Percentiles rank a stretch among this genome's conserved stretches.
Conservation (phyloP, 331 rosid species). For the Pyrus hybrid region DNA sequence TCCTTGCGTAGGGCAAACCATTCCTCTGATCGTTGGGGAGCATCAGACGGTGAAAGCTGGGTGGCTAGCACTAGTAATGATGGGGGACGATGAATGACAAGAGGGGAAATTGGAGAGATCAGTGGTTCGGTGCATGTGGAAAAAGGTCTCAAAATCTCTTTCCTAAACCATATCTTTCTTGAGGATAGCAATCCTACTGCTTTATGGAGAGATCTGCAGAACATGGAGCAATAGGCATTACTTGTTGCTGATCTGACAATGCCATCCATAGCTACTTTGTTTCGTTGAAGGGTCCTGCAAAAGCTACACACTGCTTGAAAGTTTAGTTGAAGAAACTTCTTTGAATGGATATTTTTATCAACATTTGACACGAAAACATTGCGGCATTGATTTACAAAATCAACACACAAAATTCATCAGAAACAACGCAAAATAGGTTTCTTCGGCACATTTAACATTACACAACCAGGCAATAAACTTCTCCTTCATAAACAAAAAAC, state of each 20-base stretch:
- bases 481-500: background rate
- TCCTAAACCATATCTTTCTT: slow-evolving; percentile 15
- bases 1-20: slow-evolving; percentile 96
- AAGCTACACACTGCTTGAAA: slow-evolving; percentile 29
- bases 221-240: slow-evolving; percentile 30
- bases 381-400: background rate
- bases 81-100: slow-evolving; percentile 18
- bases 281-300: slow-evolving; percentile 17
- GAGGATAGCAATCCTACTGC: slow-evolving; percentile 17
- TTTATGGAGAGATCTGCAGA: slow-evolving; percentile 24
- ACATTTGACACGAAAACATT: no score
- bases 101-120: slow-evolving; percentile 15
- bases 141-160: slow-evolving; percentile 17
- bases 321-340: slow-evolving; percentile 6
- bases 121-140: slow-evolving; percentile 23
- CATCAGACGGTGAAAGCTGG: slow-evolving; percentile 26
- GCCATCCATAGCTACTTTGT: slow-evolving; percentile 14
- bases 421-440: background rate
- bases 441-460: background rate
- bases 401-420: background rate
- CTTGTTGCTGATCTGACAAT: slow-evolving; percentile 31
- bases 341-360: no score
- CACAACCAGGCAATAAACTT: background rate
- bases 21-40: slow-evolving; percentile 83
- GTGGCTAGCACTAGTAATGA: slow-evolving; percentile 40